phyloP scores from a whole-genome alignment of 768 basidiomycete species.

The Tulasnella sp. region DNA sequence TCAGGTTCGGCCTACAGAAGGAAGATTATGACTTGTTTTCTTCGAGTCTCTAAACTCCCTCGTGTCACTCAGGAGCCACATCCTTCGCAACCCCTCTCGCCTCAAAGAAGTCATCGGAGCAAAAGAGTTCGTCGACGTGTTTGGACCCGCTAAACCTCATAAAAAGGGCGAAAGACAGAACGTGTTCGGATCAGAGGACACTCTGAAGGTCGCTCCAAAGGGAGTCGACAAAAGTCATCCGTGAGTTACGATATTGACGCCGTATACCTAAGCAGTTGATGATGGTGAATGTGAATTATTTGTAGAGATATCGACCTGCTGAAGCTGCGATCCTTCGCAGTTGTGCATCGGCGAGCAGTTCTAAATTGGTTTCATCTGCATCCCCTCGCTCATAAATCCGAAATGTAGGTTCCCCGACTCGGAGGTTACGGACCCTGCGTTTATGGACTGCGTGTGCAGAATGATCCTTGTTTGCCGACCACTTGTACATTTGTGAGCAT shows the following conservation, averaged over 20 bases:
- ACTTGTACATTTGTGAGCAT: slow-evolving; percentile 66
- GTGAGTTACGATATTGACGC: slow-evolving; percentile 30
- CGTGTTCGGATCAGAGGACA: slow-evolving; percentile 80
- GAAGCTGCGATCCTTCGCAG: slow-evolving; percentile 68
- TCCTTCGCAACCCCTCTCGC: slow-evolving; percentile 47
- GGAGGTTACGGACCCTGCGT: slow-evolving; percentile 55
- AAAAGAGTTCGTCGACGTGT: slow-evolving; percentile 61
- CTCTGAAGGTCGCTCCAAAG: slow-evolving; percentile 85
- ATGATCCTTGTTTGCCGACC: slow-evolving; percentile 51
- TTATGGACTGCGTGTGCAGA: slow-evolving; percentile 48
- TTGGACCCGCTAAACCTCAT: slow-evolving; percentile 57
- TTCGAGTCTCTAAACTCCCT: neutral
- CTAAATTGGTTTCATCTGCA: no score
- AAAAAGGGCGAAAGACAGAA: slow-evolving; percentile 53
- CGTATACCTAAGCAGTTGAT: neutral
- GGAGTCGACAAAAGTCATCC: slow-evolving; percentile 74
- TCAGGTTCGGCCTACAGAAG: slow-evolving; percentile 45
- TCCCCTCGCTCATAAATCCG: no score
- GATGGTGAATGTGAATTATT: neutral
- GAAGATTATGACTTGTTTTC: neutral
- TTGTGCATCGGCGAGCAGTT: slow-evolving; percentile 50
- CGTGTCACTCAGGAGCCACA: slow-evolving; percentile 26
- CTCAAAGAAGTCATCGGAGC: slow-evolving; percentile 57
- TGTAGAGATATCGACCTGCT: slow-evolving; percentile 82
- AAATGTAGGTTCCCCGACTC: slow-evolving; percentile 55